Conservation (phyloP, 495 filamentous ascomycete species). For the Trichoderma reesei region DNA sequence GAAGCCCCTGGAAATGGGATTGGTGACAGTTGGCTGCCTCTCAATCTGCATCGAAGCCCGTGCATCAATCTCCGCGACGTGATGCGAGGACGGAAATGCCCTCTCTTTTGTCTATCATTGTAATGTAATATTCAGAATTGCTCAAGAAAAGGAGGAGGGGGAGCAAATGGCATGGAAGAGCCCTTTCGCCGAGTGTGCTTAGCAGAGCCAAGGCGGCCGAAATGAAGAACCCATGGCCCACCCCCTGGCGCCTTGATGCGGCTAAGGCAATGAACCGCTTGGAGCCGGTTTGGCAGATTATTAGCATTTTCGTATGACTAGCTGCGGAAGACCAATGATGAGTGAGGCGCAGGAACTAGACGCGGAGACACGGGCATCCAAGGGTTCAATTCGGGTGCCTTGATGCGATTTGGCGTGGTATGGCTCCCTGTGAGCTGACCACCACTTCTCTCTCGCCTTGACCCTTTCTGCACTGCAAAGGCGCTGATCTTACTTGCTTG, state of each 20-base stretch:
- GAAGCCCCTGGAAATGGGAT: background rate
- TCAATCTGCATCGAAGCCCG: background rate
- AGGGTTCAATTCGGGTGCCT: background rate
- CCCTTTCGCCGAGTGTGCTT: no score
- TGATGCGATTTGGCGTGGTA: background rate
- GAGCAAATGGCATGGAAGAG: background rate
- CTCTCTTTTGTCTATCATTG: no score
- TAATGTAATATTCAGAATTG: background rate
- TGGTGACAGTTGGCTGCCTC: background rate
- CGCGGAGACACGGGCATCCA: background rate
- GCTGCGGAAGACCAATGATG: no score
- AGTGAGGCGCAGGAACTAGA: background rate
- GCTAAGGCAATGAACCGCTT: background rate
- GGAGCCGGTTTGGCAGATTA: background rate
- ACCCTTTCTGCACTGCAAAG: no score
- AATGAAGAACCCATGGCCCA: conserved; percentile 1
- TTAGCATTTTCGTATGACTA: no score
- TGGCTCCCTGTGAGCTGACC: background rate
- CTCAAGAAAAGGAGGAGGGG: background rate
- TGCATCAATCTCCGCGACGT: conserved; percentile 1
- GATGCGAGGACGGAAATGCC: background rate
- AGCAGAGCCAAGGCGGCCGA: background rate
- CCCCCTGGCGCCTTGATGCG: background rate
- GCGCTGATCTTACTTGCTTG: no score
- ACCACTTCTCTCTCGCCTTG: background rate